These are phyloP conservation scores for Agaricus blazei DNA, from an alignment of 768 basidiomycete genomes.

Conservation along the genomic window DNA sequence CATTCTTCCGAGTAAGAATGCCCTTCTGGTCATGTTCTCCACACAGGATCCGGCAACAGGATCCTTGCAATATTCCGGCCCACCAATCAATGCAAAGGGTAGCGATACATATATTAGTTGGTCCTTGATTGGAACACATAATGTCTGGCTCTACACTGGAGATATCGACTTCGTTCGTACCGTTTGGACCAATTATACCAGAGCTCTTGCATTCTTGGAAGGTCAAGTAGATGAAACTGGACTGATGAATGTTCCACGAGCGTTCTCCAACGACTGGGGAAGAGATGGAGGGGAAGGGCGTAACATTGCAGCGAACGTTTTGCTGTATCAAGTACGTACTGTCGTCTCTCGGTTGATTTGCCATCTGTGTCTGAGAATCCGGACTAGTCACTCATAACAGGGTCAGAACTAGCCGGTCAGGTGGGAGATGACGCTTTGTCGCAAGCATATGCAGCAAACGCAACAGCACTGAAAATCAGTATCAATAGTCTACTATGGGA, in stretches of 20 bases:
- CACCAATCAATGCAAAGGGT: slow-evolving; percentile 8
- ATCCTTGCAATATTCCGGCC: slow-evolving; percentile 8
- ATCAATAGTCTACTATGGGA: slow-evolving; percentile 45
- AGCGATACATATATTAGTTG: slow-evolving; percentile 44
- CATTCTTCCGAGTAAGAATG: slow-evolving; percentile 36
- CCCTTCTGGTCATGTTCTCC: slow-evolving; percentile 44
- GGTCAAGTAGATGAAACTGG: slow-evolving; percentile 35
- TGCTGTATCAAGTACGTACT: slow-evolving; percentile 33
- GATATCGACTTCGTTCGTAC: slow-evolving; percentile 36
- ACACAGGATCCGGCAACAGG: slow-evolving; percentile 31
- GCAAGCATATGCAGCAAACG: slow-evolving; percentile 23
- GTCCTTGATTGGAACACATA: slow-evolving; percentile 40
- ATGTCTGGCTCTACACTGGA: slow-evolving; percentile 43
- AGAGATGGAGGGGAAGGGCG: slow-evolving; percentile 39
- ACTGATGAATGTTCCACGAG: slow-evolving; percentile 31
- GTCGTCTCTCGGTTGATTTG: background rate
- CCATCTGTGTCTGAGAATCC: background rate
- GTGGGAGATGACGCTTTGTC: slow-evolving; percentile 21
- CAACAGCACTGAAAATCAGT: slow-evolving; percentile 31
- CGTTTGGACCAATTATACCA: slow-evolving; percentile 42
- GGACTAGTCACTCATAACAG: slow-evolving; percentile 27
- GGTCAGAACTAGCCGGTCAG: slow-evolving; percentile 28
- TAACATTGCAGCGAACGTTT: slow-evolving; percentile 43
- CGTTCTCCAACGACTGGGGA: slow-evolving; percentile 46
- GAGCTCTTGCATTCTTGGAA: slow-evolving; percentile 32